Base-by-base conservation (phyloP, 805 yeast genomes). In the Torulaspora microellipsoides region DNA sequence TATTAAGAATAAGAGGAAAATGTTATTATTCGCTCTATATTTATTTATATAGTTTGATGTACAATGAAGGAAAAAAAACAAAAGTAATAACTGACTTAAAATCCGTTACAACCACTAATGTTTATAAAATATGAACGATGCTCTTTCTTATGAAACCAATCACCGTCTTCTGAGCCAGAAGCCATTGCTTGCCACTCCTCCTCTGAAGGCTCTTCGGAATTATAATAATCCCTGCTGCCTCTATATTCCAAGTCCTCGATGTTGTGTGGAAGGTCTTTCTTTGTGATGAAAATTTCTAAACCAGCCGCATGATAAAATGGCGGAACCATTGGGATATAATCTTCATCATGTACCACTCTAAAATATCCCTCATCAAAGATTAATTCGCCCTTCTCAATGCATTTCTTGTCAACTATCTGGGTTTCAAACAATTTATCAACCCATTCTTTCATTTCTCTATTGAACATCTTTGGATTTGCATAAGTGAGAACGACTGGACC, bases 381-480 rank as follows among this genome's bases (percentile, higher is more conserved):
- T 3, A 71, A 54, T 20, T 56, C 56, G 2, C 65, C 53, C 0
- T 55, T 51, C 9, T 50, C 34, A 8, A 56, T 42, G 11, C 60
- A 55, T 2, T 43, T 33, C 4, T 50, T 42, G 32, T 63, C 64
- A 2, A 69, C 66, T 0, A 52, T 49, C 1, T 54, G 53, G 0
- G 78, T 71, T 11, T 69, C 56, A 51, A 80, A 81, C 5, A 73
- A 36, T 0, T 51, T 41, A 59, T 85, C 81, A 33, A 80, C 72
- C 71, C 77, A 81, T 27, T 62, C 55, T 25, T 73, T 69, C 59
- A 81, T 70, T 2, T 61, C 59, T 2, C 51, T 50, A 57, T 83
- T 80, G 4, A 87, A 88, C 29, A 84, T 66, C 51, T 77, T 77
- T 0, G 91, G 87, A 11, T 78, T 73, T 1, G 82, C 93, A 63